A percentile compares a stretch with the other conserved stretches of the same genome.
phyloP scores from a whole-genome alignment of 202 grass and related monocot genomes.

The Saccharum hybrid region DNA sequence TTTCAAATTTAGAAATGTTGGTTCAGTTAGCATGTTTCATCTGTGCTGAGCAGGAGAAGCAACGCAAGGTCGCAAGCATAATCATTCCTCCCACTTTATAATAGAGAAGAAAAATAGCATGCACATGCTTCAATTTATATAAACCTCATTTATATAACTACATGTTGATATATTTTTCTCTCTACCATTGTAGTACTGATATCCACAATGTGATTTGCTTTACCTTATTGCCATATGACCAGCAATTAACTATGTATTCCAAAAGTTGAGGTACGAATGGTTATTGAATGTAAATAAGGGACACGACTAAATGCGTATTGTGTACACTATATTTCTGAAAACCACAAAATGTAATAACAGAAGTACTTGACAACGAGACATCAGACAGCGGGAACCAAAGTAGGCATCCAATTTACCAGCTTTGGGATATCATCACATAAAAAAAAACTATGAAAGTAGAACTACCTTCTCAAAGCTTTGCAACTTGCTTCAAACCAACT shows the following conservation, averaged over 20 bases:
- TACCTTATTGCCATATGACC: conserved; percentile 3
- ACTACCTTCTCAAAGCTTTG: conserved; percentile 80
- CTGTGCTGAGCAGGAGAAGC: conserved; percentile 15
- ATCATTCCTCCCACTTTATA: neutral
- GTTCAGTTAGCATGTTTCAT: conserved; percentile 25
- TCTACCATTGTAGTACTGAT: neutral
- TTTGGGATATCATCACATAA: conserved; percentile 13
- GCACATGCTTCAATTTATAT: neutral
- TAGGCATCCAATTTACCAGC: conserved; percentile 22
- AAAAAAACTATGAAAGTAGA: conserved; percentile 36
- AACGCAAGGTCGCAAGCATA: neutral
- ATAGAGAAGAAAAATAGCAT: conserved; percentile 4
- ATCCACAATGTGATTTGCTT: conserved; percentile 9
- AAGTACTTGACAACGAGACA: conserved; percentile 7
- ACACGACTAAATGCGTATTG: neutral
- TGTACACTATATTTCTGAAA: conserved; percentile 4
- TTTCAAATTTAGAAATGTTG: neutral
- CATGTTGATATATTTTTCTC: conserved; percentile 11
- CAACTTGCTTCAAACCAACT: conserved; percentile 68
- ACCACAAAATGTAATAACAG: conserved; percentile 22
- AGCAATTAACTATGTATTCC: conserved; percentile 1
- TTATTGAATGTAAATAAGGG: conserved; percentile 11
- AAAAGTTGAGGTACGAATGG: neutral
- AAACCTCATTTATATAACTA: conserved; percentile 8
- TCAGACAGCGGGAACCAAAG: conserved; percentile 28